Base-by-base conservation (phyloP, 2,329 filamentous ascomycete species). In the Talaromyces piceae region DNA sequence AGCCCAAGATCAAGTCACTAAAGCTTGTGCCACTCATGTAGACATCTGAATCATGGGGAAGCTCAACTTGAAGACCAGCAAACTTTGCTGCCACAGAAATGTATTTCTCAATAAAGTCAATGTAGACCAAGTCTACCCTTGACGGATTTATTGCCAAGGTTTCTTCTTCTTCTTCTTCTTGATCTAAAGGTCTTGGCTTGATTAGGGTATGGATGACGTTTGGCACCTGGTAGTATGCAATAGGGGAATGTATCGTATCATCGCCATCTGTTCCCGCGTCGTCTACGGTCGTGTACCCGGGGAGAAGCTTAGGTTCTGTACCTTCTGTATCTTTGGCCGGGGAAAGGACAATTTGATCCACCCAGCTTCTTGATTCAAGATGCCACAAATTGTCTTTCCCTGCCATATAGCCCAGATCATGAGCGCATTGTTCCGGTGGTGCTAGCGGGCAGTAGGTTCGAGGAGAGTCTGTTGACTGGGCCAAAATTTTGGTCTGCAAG, bases 221-320 rank as follows among this genome's bases (percentile, higher is more conserved):
- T 5, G 93, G 91, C 4, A 91, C 81, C 2, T 72, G 67, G 68
- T 91, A 91, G 64, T 87, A 90, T 27, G 78, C 75, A 57, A 97
- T 83, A 1, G 79, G 75, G 13, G 80, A 74, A 66, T 96, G 93
- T 1, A 94, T 67, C 0, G 91, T 95, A 64, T 98, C 93, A 64
- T 98, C 93, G 39, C 93, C 93, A 58, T 95, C 88, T 3, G 71
- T 70, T 45, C 91, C 89, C 4, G 83, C 79, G 61, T 95, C 91
- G 63, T 98, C 93, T 50, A 77, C 77, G 9, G 93, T 98, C 0
- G 88, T 96, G 72, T 97, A 97, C 1, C 93, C 93, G 0, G 83
- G 84, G 16, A 73, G 63, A 1, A 86, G 71, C 39, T 72, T 64
- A 3, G 73, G 72, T 41, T 72, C 62, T 16, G 61, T 53, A n/a